These are phyloP conservation scores for Ophiostoma quercus DNA, from an alignment of 2,329 filamentous ascomycete genomes.

Conservation along the genomic window DNA sequence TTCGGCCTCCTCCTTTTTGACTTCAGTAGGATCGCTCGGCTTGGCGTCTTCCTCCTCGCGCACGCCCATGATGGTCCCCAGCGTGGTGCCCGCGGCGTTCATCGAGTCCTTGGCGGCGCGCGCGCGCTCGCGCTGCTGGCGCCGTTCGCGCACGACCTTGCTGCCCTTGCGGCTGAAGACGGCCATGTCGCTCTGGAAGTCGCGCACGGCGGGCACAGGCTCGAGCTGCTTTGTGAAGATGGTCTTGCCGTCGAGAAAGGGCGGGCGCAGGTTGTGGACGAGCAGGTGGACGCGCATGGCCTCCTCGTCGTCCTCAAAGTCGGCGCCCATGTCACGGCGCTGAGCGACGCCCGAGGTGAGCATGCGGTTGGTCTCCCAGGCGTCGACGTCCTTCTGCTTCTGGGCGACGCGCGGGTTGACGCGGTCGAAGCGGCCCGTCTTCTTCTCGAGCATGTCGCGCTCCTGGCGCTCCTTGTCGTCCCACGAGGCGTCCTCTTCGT, in stretches of 20 bases:
- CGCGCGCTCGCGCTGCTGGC: constrained; percentile 88
- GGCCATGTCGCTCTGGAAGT: constrained; percentile 97
- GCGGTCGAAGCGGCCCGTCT: constrained; percentile 60
- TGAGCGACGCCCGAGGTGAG: constrained; percentile 93
- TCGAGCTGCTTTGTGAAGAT: constrained; percentile 98
- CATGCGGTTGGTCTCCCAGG: constrained; percentile 99
- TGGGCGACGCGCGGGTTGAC: constrained; percentile 72
- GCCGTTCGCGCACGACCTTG: constrained; percentile 81
- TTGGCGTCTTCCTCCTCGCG: constrained; percentile 61
- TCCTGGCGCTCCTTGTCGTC: constrained; percentile 67
- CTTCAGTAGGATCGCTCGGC: constrained; percentile 62
- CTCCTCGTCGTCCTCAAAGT: constrained; percentile 89
- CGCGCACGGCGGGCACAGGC: constrained; percentile 84
- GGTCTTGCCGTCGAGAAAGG: constrained; percentile 88
- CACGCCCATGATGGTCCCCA: constrained; percentile 93
- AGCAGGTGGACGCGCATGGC: constrained; percentile 82
- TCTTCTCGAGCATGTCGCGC: constrained; percentile 70
- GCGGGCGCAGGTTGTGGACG: constrained; percentile 88
- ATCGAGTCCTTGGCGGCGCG: constrained; percentile 94
- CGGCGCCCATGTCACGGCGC: constrained; percentile 69
- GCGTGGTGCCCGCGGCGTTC: constrained; percentile 80
- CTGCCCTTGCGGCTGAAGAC: constrained; percentile 96
- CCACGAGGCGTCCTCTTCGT: constrained; percentile 66
- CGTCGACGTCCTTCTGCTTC: constrained; percentile 90
- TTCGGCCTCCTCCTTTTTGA: constrained; percentile 43